Conservation (phyloP, 202 grass and related monocot species). For the Hordeum pubiflorum region DNA sequence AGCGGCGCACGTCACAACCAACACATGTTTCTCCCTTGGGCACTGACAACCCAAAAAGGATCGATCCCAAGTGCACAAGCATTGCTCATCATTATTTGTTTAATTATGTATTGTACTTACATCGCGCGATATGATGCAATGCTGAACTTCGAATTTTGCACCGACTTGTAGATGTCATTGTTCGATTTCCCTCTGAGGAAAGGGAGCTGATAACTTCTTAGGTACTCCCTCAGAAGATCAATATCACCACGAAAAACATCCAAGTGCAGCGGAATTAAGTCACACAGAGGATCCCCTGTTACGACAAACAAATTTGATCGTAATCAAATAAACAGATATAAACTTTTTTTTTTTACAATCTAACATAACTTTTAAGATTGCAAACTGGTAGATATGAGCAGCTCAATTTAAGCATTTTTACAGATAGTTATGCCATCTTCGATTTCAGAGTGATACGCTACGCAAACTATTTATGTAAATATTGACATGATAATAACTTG, state of each 20-base stretch:
- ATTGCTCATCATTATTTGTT: neutral
- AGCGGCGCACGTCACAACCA: neutral
- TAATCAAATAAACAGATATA: neutral
- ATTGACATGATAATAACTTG: neutral
- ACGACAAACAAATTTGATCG: neutral
- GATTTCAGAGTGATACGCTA: neutral
- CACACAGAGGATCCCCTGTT: constrained; percentile 80
- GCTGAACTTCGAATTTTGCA: constrained; percentile 55
- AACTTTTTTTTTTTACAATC: constrained; percentile 7
- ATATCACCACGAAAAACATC: constrained; percentile 82
- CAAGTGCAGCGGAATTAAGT: constrained; percentile 86
- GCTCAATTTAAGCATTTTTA: neutral
- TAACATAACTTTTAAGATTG: neutral
- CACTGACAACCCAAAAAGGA: neutral
- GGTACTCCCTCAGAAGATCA: constrained; percentile 60
- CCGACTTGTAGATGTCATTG: constrained; percentile 8
- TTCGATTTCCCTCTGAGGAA: constrained; percentile 41
- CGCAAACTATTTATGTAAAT: neutral
- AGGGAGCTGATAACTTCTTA: constrained; percentile 74
- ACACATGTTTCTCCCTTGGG: neutral
- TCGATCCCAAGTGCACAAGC: neutral
- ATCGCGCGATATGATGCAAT: constrained; percentile 70
- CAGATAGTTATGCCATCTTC: neutral
- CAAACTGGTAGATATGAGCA: neutral
- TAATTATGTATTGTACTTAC: constrained; percentile 36